These are phyloP conservation scores for Isabelozyma rhagii DNA, from an alignment of 805 yeast species.

Conservation along the genomic window DNA sequence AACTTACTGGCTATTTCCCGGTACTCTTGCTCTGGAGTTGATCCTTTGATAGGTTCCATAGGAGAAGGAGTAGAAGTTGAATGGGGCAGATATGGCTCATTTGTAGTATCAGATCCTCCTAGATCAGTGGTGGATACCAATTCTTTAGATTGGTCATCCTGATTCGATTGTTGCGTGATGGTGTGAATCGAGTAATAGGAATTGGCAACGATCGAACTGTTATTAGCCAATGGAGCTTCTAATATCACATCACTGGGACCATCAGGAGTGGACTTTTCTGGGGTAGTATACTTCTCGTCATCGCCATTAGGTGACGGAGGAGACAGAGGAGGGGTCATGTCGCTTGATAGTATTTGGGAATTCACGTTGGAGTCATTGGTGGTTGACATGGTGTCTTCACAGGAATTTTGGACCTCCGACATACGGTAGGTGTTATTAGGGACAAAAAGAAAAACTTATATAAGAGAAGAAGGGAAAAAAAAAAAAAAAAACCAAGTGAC, in stretches of 20 bases:
- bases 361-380: neutral
- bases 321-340: slow-evolving; percentile 4
- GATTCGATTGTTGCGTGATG: neutral
- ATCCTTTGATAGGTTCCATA: neutral
- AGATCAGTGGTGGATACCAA: neutral
- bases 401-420: neutral
- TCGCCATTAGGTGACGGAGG: slow-evolving; percentile 3
- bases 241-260: neutral
- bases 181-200: neutral
- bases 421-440: no score
- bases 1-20: slow-evolving; percentile 34
- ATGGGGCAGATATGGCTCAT: neutral
- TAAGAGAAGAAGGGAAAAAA: neutral
- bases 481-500: neutral
- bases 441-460: neutral
- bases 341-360: neutral
- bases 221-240: neutral
- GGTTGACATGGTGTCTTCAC: neutral
- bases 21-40: slow-evolving; percentile 15
- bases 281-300: slow-evolving; percentile 1
- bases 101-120: neutral
- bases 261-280: neutral
- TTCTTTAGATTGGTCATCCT: neutral
- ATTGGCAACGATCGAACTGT: neutral
- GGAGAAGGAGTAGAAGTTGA: neutral